phyloP scores from a whole-genome alignment of 371 early-diverging fungal species.

The Mortierella sp. region DNA sequence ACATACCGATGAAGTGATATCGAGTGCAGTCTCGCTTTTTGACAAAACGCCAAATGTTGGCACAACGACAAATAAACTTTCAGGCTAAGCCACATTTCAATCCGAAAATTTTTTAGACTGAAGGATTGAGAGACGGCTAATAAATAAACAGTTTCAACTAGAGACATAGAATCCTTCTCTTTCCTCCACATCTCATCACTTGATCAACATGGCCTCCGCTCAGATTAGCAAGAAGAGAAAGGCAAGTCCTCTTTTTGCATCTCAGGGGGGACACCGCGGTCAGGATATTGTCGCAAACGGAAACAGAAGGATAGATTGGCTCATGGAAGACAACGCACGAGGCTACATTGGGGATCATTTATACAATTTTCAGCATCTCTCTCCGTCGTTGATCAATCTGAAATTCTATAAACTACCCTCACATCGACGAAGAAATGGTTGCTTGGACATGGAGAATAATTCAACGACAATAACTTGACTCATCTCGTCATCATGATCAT shows the following conservation, averaged over 20 bases:
- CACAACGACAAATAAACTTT: background rate
- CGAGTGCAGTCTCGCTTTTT: too few species aligned
- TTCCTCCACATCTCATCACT: constrained; percentile 40
- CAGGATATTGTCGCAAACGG: too few species aligned
- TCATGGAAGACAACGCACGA: too few species aligned
- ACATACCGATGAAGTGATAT: too few species aligned
- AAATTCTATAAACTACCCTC: background rate
- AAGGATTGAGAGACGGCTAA: constrained; percentile 1
- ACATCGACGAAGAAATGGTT: background rate
- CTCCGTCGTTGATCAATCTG: background rate
- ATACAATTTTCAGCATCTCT: too few species aligned
- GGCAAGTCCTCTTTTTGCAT: constrained; percentile 56
- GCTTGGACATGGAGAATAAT: background rate
- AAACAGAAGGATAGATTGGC: too few species aligned
- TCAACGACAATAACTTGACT: too few species aligned
- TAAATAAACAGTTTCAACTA: constrained; percentile 30
- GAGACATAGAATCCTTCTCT: constrained; percentile 26
- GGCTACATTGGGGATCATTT: constrained; percentile 3
- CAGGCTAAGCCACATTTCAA: constrained; percentile 20
- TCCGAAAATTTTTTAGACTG: constrained; percentile 32
- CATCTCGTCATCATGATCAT: constrained; percentile 20
- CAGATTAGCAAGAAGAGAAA: constrained; percentile 86
- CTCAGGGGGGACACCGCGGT: background rate
- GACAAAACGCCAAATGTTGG: too few species aligned
- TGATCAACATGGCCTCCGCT: constrained; percentile 58